Evolutionary conservation across 2,329 filamentous ascomycete genomes (phyloP), one percentile per base, ranked within the genome.

Genomic region (Botrytis elliptica): DNA sequence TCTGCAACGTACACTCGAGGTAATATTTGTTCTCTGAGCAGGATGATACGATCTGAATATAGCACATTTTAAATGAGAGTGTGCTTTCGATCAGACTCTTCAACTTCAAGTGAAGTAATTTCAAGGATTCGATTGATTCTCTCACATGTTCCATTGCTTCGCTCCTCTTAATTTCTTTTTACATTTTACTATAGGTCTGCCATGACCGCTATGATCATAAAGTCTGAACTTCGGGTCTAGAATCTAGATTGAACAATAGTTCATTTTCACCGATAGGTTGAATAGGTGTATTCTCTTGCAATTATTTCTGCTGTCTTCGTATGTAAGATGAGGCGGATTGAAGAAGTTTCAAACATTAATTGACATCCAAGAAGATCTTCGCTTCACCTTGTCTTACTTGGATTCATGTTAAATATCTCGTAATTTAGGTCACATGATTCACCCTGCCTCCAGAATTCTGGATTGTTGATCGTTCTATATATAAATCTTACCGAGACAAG

Each of bases 401-500:
- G 10, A 70, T 63, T 60, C 33, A 42, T 16, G 46, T 36, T 44
- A 9, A 46, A 40, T n/a, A 36, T 29, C 4, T 57, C 49, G 66
- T 69, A 68, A 60, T 49, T 46, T 62, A 46, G 46, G 42, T 72
- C 71, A 72, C 71, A 72, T 72, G 71, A 72, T 60, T 68, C n/a
- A 6, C 8, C 46, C 22, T 40, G 52, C 49, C 40, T 60, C 40
- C 33, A 68, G 52, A 49, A 60, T 49, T 69, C 55, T 67, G 33
- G 69, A 46, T 22, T n/a, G 71, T 69, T 63, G 63, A 68, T 69
- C 52, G 38, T 59, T 69, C 66, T 69, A 60, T 68, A 69, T 62
- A 36, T 72, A 72, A 62, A 68, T 38, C 44, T 72, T 69, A 68
- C 71, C 71, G 63, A 72, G 71, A 72, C 52, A 72, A 60, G 44